A percentile compares a stretch with the other conserved stretches of the same genome.
Conservation (phyloP, 805 yeast genomes). For the Saccharomycopsis sp. region DNA sequence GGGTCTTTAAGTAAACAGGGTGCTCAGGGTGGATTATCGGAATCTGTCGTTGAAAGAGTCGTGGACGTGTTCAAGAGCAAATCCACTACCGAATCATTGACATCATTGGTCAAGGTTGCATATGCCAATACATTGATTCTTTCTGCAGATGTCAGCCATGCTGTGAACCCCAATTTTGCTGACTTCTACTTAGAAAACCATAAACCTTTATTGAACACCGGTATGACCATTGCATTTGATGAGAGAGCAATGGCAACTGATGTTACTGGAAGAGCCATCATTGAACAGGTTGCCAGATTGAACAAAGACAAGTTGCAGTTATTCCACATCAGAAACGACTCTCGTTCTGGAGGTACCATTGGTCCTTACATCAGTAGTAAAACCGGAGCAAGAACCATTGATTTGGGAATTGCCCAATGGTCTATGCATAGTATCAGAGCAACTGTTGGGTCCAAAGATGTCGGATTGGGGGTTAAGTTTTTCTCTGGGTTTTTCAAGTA, state of each 20-base stretch:
- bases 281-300: conserved; percentile 59
- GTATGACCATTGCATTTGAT: conserved; percentile 64
- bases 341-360: conserved; percentile 84
- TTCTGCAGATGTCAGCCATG: conserved; percentile 81
- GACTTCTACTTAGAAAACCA: conserved; percentile 69
- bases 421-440: conserved; percentile 87
- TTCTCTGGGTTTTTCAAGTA: conserved; percentile 61
- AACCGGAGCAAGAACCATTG: conserved; percentile 72
- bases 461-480: conserved; percentile 66
- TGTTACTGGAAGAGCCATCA: conserved; percentile 60
- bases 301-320: conserved; percentile 66
- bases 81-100: conserved; percentile 25
- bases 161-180: conserved; percentile 71
- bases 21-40: conserved; percentile 70
- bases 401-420: conserved; percentile 75
- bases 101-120: conserved; percentile 31
- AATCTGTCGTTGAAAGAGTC: conserved; percentile 55
- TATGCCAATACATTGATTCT: conserved; percentile 74
- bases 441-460: conserved; percentile 69
- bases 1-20: conserved; percentile 80
- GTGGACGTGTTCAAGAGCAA: conserved; percentile 29
- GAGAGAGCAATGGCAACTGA: conserved; percentile 85
- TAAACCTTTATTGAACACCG: conserved; percentile 74
- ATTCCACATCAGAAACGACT: conserved; percentile 81
- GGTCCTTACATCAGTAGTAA: conserved; percentile 64